Percentiles rank a stretch among this genome's conserved stretches.
phyloP scores from a whole-genome alignment of 805 yeast species.

The Wickerhamomyces strasburgensis region DNA sequence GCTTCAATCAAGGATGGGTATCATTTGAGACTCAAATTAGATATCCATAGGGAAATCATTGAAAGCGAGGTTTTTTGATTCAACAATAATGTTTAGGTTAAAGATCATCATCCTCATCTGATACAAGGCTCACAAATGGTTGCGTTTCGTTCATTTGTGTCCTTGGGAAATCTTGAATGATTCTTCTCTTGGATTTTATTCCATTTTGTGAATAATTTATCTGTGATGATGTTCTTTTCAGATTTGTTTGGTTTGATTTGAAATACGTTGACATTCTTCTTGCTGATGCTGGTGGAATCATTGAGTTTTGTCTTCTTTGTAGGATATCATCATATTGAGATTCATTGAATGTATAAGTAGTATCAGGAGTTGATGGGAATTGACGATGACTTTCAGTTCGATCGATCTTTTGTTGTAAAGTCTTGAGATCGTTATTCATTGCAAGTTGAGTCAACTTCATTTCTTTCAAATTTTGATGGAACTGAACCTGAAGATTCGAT shows the following conservation, averaged over 20 bases:
- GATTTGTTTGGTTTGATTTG: too few relatives aligned
- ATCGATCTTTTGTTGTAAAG: neutral
- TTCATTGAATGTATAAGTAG: neutral
- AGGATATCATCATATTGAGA: too few relatives aligned
- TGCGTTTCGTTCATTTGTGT: neutral
- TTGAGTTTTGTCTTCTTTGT: too few relatives aligned
- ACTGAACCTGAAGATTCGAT: conserved; percentile 5
- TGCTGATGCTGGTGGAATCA: too few relatives aligned
- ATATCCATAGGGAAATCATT: conserved; percentile 12
- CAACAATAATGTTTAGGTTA: neutral
- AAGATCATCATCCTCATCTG: conserved; percentile 14
- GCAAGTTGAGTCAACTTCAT: conserved; percentile 1
- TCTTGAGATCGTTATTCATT: neutral
- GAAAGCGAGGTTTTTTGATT: conserved; percentile 7
- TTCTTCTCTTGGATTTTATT: neutral
- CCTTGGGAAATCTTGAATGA: neutral
- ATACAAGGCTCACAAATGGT: conserved; percentile 7
- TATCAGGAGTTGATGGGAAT: neutral
- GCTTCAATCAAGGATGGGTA: conserved; percentile 11
- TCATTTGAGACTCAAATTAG: conserved; percentile 18
- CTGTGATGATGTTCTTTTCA: neutral
- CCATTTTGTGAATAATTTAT: neutral
- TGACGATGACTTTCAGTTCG: neutral
- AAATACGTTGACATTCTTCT: too few relatives aligned
- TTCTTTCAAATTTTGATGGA: neutral